Base-by-base conservation (phyloP, 345 rosid genomes). In the Gossypium mustelinum region DNA sequence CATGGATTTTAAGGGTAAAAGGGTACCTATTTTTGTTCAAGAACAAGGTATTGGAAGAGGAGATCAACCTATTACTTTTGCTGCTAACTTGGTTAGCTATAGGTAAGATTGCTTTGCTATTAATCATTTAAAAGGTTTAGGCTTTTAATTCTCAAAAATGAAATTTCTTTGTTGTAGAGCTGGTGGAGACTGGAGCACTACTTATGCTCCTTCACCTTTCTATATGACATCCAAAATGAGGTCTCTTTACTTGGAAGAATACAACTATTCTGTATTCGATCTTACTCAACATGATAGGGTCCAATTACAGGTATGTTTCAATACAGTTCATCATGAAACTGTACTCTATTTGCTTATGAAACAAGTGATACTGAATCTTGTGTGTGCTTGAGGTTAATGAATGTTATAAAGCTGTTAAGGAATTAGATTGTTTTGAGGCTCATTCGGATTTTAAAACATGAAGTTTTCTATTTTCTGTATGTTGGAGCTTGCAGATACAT, bases 41-140 rank as follows among this genome's bases (percentile, higher is more conserved):
- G 94, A 90, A 76, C 92, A 90, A 77, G 94, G 94, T 29, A 88
- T 90, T 78, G 94, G 94, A 66, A 88, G 94, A 81, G 94, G 92
- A 54, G 94, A 90, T 73, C 94, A 90, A 43, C 94, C 94, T 48
- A 80, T 88, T 71, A 88, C 89, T 61, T 86, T 86, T 73, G 94
- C 92, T 10, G 92, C 92, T 52, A 90, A 90, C 72, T 84, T 90
- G 85, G 85, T 88, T 61, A 90, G 94, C 78, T 89, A 86, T 85
- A 87, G 91, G 94, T 89, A 76, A 9, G 47, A 59, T 27, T 74
- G 14, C 27, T 48, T 68, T 16, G 3, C 48, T 22, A 18, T 25
- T 20, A 20, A 20, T 55, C 78, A 43, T 75, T 50, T 34, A 50
- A 68, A 13, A 18, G 9, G 16, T 2, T 50, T 67, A 67, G 29